These are phyloP conservation scores for Fusarium solani-melongenae DNA, from an alignment of 2,329 filamentous ascomycete species.

Conservation along the genomic window DNA sequence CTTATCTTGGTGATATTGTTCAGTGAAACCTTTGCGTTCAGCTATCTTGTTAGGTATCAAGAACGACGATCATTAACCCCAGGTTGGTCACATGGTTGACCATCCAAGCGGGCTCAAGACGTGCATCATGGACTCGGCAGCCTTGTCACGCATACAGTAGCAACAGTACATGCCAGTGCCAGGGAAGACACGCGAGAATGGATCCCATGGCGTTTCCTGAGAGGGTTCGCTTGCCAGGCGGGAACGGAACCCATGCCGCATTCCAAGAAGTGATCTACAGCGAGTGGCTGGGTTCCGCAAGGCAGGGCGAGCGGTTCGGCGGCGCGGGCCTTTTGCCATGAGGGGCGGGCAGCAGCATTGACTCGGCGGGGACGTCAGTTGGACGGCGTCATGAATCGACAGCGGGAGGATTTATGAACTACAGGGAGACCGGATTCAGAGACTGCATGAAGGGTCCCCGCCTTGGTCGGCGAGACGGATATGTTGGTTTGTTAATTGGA, in stretches of 20 bases:
- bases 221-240: neutral
- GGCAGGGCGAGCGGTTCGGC: conserved; percentile 21
- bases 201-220: conserved; percentile 7
- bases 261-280: conserved; percentile 22
- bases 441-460: conserved; percentile 4
- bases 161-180: neutral
- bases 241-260: neutral
- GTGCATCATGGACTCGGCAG: conserved; percentile 1
- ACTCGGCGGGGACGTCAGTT: conserved; percentile 10
- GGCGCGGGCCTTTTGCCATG: conserved; percentile 26
- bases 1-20: neutral
- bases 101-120: conserved; percentile 15
- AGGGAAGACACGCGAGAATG: conserved; percentile 26
- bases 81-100: conserved; percentile 19
- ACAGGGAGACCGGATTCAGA: neutral
- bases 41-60: neutral
- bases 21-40: neutral
- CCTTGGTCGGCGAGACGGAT: neutral
- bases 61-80: neutral
- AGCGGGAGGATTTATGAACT: neutral
- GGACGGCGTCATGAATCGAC: neutral
- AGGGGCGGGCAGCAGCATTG: conserved; percentile 26
- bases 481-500: neutral
- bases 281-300: conserved; percentile 1
- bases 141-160: conserved; percentile 1